Evolutionary conservation across 176 grass and related monocot species (phyloP).

Genomic region (Avena insularis): DNA sequence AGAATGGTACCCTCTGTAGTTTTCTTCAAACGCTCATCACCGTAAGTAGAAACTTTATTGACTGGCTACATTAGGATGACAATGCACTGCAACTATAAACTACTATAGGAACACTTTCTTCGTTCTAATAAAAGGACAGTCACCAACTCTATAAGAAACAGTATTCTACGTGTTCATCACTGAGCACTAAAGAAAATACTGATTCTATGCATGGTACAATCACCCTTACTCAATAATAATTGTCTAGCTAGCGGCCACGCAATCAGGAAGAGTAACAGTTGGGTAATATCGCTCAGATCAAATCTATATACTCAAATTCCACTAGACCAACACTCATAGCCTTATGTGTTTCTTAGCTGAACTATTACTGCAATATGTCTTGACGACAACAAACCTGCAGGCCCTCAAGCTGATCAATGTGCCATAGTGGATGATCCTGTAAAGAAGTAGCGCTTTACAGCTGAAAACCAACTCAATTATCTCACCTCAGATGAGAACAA

Average conservation of each 20-base stretch:
- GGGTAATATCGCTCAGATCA: neutral
- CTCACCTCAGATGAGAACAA: no score
- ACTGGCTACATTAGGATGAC: neutral
- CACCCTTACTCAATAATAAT: neutral
- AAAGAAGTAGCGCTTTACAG: neutral
- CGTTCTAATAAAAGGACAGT: neutral
- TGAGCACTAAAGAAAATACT: neutral
- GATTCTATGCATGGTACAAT: neutral
- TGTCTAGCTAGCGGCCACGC: neutral
- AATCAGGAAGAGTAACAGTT: neutral
- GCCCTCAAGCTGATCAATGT: neutral
- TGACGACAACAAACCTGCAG: neutral
- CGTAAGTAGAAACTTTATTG: neutral
- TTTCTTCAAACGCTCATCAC: neutral
- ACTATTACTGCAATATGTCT: neutral
- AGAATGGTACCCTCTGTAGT: neutral
- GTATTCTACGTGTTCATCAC: neutral
- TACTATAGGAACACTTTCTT: neutral
- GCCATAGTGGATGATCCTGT: neutral
- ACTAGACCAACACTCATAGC: neutral
- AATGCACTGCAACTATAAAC: neutral
- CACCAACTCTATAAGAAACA: neutral
- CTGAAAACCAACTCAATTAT: neutral
- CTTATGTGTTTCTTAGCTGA: neutral
- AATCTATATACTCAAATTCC: neutral